Percentiles rank a stretch among this genome's conserved stretches.
Evolutionary conservation across 257 asterid genomes (phyloP).

Genomic region (Penstemon newberryi): DNA sequence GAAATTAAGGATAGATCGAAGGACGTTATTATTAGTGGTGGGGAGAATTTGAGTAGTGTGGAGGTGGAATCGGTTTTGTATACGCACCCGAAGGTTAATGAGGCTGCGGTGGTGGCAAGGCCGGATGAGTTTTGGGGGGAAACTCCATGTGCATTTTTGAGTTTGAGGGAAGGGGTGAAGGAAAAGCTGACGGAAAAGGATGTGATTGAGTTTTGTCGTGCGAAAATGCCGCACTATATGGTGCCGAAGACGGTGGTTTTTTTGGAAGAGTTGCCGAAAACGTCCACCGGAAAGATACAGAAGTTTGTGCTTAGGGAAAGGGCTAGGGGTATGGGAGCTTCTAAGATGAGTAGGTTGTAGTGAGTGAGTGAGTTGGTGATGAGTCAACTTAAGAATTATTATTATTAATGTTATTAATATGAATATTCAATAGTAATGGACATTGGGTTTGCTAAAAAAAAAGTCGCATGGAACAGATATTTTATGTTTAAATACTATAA

Average conservation of each 20-base stretch:
- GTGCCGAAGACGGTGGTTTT: constrained; percentile 73
- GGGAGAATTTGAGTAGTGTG: constrained; percentile 81
- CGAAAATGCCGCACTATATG: constrained; percentile 65
- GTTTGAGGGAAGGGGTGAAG: constrained; percentile 42
- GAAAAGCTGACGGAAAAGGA: constrained; percentile 42
- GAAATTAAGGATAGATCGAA: constrained; percentile 74
- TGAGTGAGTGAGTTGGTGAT: too few relatives aligned
- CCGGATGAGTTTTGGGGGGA: constrained; percentile 83
- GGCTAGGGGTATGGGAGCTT: constrained; percentile 25
- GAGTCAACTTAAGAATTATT: too few relatives aligned
- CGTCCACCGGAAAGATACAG: constrained; percentile 69
- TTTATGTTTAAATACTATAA: too few relatives aligned
- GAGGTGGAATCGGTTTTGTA: constrained; percentile 78
- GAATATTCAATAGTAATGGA: too few relatives aligned
- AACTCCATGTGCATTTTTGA: constrained; percentile 76
- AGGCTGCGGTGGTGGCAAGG: constrained; percentile 88
- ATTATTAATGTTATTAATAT: too few relatives aligned
- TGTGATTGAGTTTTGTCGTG: constrained; percentile 54
- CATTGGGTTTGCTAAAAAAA: too few relatives aligned
- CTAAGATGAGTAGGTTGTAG: too few relatives aligned
- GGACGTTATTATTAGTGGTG: constrained; percentile 69
- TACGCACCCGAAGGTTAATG: constrained; percentile 54
- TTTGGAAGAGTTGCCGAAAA: constrained; percentile 67
- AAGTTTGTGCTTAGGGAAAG: constrained; percentile 51
- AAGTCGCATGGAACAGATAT: too few relatives aligned